Conservation (phyloP, 2,329 filamentous ascomycete species). For the Sclerotinia sclerotiorum region DNA sequence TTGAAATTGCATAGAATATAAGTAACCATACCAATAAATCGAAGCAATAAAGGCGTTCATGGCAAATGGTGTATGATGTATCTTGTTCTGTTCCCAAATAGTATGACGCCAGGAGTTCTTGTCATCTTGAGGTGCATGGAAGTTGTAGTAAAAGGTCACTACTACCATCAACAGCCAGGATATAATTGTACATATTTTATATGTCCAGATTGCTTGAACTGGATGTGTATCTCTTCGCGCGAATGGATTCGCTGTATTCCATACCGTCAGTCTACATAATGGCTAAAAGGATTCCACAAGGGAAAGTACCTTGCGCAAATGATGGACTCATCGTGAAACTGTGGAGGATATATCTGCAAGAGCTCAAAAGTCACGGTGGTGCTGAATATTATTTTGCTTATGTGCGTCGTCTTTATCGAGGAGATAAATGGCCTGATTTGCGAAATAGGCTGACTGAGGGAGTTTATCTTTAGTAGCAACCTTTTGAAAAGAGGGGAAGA, state of each 20-base stretch:
- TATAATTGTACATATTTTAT: conserved; percentile 72
- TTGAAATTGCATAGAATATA: background rate
- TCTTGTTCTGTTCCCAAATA: conserved; percentile 74
- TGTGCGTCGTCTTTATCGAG: background rate
- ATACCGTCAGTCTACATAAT: background rate
- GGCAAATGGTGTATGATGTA: conserved; percentile 69
- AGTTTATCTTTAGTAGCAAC: background rate
- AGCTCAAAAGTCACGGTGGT: background rate
- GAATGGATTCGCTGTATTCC: conserved; percentile 69
- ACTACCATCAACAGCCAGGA: conserved; percentile 74
- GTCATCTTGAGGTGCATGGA: conserved; percentile 62
- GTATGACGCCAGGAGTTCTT: conserved; percentile 53
- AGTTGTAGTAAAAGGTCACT: conserved; percentile 71
- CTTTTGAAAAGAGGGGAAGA: background rate
- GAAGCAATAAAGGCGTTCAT: conserved; percentile 63
- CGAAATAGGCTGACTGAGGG: background rate
- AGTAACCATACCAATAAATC: conserved; percentile 70
- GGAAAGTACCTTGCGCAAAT: conserved; percentile 19
- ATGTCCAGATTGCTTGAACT: conserved; percentile 61
- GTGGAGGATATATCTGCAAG: background rate
- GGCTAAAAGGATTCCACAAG: background rate
- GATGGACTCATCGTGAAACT: conserved; percentile 11
- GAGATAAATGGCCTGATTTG: background rate
- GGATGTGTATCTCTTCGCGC: conserved; percentile 66
- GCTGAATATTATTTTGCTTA: background rate